Conservation (phyloP, 2,329 filamentous ascomycete genomes). For the Xylaria sp. region DNA sequence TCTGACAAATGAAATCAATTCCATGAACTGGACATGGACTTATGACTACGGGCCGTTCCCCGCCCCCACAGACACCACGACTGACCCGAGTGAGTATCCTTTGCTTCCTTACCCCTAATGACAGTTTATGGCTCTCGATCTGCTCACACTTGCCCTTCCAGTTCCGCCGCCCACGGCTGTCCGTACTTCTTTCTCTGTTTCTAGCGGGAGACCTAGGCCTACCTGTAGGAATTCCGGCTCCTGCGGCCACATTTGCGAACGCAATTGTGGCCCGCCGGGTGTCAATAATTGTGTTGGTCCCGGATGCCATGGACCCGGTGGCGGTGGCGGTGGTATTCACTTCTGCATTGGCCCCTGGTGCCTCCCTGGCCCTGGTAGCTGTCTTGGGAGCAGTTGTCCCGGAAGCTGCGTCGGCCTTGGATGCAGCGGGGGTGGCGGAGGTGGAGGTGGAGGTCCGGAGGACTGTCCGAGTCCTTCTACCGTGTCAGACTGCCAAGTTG, state of each 20-base stretch:
- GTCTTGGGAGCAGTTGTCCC: constrained; percentile 5
- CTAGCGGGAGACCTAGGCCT: constrained; percentile 4
- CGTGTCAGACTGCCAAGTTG: constrained; percentile 17
- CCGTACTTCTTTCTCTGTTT: constrained; percentile 9
- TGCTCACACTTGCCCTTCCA: constrained; percentile 12
- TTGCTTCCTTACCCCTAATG: constrained; percentile 8
- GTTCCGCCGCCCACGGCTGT: neutral
- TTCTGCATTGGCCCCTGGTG: constrained; percentile 8
- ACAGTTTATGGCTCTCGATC: constrained; percentile 9
- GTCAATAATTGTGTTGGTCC: constrained; percentile 6
- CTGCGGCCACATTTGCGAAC: constrained; percentile 12
- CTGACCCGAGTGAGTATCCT: constrained; percentile 6
- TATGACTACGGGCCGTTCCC: constrained; percentile 8
- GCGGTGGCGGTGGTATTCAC: constrained; percentile 12
- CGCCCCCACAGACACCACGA: constrained; percentile 3
- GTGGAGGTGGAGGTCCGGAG: neutral
- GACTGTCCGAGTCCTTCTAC: constrained; percentile 16
- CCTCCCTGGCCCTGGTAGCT: neutral
- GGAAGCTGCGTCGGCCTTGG: constrained; percentile 9
- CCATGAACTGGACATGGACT: constrained; percentile 5
- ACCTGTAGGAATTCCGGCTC: neutral
- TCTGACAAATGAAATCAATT: neutral
- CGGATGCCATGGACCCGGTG: neutral
- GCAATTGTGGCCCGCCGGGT: constrained; percentile 18
- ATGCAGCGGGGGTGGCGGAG: constrained; percentile 12